phyloP scores from a whole-genome alignment of 164 flowering plant genomes.

The Tinospora cordifolia region DNA sequence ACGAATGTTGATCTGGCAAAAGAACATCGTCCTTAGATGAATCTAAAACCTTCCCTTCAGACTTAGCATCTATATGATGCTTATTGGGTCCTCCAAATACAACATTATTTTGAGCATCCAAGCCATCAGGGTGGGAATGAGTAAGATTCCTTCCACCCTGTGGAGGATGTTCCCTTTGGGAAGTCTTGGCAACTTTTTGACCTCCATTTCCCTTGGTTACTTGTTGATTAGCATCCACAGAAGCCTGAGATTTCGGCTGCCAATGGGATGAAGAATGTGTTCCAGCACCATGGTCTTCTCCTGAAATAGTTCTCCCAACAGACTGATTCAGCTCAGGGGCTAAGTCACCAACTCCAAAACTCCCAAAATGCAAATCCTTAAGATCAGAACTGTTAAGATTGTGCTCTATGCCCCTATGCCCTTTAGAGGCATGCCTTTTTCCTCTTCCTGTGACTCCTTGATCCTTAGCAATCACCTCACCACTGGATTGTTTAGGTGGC shows the following conservation, averaged over 20 bases:
- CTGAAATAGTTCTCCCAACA: constrained; percentile 28
- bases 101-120: constrained; percentile 15
- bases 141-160: constrained; percentile 13
- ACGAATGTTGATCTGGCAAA: constrained; percentile 26
- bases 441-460: constrained; percentile 41
- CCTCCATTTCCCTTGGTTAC: constrained; percentile 29
- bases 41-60: constrained; percentile 31
- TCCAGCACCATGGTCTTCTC: constrained; percentile 35
- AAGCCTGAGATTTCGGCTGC: constrained; percentile 66
- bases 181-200: constrained; percentile 25
- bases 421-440: constrained; percentile 39
- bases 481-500: constrained; percentile 16
- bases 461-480: constrained; percentile 31
- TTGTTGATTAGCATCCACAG: constrained; percentile 26
- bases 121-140: constrained; percentile 23
- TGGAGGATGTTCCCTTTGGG: constrained; percentile 31
- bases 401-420: constrained; percentile 26
- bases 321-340: constrained; percentile 28
- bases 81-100: constrained; percentile 19
- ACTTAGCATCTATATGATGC: constrained; percentile 27
- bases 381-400: constrained; percentile 25
- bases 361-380: constrained; percentile 27
- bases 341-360: constrained; percentile 17
- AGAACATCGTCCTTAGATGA: constrained; percentile 29
- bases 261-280: constrained; percentile 56